Evolutionary conservation across 306 rosid species (phyloP), one percentile per base, ranked within the genome.

Genomic region (Vicia faba): DNA sequence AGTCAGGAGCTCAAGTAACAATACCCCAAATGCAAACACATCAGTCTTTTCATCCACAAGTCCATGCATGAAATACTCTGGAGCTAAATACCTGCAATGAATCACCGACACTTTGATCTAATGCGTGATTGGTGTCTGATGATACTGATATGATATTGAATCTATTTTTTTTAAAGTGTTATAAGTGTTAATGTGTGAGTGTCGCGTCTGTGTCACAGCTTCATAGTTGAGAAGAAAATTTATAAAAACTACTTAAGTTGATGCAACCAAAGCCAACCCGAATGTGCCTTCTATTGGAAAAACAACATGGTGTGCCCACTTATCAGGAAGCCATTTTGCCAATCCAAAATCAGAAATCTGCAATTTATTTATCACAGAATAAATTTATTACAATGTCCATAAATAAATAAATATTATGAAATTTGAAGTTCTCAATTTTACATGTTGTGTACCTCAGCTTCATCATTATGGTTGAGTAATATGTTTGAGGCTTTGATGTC

Each of bases 221-320:
- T 28, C 5, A 3, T 28, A 28, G 5, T 3, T 4, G 31, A 4
- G 31, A 3, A 28, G 31, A 28, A 28, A 28, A 28, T 3, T 28
- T 28, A n/a, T 8, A 49, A n/a, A 28, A 54, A 49, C 19, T 10
- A 14, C 31, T 38, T 20, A 7, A 53, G 11, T 53, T 40, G 73
- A 59, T 59, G 69, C 58, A 29, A 71, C 69, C 69, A 45, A 9
- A 33, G 44, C 95, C 70, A 54, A 93, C 99, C 99, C 99, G 16
- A 95, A 95, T 79, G 99, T 95, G 74, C 99, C 99, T 78, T 95
- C 99, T 41, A 95, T 88, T 46, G 99, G 99, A 81, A 79, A 95
- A 28, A 90, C 96, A 44, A 95, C 88, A 67, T 95, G 97, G 80
- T 95, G 96, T 6, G 84, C 76, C 99, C 99, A 95, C 45, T 84